These are phyloP conservation scores for Stagonosporopsis tanaceti DNA, from an alignment of 2,329 filamentous ascomycete genomes.

Conservation along the genomic window DNA sequence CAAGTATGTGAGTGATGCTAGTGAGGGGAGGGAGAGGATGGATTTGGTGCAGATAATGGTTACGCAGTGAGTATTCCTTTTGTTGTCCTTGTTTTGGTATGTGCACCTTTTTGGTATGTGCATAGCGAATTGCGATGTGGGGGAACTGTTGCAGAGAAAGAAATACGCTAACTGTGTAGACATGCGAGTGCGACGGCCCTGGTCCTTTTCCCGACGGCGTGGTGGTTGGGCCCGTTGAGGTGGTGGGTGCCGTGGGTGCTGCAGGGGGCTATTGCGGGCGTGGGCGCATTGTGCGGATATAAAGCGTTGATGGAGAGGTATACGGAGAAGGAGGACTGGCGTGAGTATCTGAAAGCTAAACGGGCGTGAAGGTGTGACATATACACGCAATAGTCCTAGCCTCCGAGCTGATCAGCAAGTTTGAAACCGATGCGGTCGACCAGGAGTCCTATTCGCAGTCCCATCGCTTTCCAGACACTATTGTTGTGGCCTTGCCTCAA, in stretches of 20 bases:
- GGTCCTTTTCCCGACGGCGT: constrained; percentile 25
- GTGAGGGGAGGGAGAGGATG: constrained; percentile 23
- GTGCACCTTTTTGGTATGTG: background rate
- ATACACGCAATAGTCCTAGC: too few relatives aligned
- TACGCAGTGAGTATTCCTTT: constrained; percentile 21
- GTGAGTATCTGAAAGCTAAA: constrained; percentile 20
- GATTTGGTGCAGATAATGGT: constrained; percentile 26
- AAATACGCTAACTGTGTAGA: constrained; percentile 1
- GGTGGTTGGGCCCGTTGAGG: constrained; percentile 28
- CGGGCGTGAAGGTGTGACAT: background rate
- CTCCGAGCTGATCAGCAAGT: too few relatives aligned
- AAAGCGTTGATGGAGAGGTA: constrained; percentile 25
- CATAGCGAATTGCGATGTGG: background rate
- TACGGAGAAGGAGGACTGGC: constrained; percentile 43
- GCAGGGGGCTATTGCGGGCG: constrained; percentile 19
- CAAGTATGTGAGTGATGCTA: constrained; percentile 21
- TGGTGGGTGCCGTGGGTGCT: constrained; percentile 30
- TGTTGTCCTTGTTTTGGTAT: background rate
- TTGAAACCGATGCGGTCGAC: too few relatives aligned
- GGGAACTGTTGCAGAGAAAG: background rate
- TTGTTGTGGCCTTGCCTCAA: too few relatives aligned
- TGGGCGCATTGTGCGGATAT: constrained; percentile 22
- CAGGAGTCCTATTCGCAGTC: too few relatives aligned
- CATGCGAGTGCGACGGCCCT: constrained; percentile 27
- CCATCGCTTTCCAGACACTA: too few relatives aligned